These are phyloP conservation scores for Aspergillus sp. DNA, from an alignment of 2,329 filamentous ascomycete species.

Conservation along the genomic window DNA sequence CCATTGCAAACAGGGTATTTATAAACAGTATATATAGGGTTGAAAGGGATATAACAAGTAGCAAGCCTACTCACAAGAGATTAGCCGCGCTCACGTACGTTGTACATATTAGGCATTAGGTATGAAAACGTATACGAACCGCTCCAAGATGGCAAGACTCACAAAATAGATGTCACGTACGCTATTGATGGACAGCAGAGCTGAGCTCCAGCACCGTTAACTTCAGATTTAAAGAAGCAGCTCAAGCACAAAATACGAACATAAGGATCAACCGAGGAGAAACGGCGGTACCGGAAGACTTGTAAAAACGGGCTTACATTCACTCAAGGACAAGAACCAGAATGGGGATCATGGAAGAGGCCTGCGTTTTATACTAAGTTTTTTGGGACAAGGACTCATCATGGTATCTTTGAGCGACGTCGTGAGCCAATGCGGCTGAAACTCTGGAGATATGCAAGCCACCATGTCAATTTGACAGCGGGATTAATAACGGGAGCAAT, in stretches of 20 bases:
- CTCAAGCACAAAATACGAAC: background rate
- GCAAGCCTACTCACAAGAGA: background rate
- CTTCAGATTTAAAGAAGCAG: background rate
- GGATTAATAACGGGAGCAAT: background rate
- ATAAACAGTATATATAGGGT: background rate
- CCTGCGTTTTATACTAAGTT: constrained; percentile 5
- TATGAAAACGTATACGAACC: background rate
- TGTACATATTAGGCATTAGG: background rate
- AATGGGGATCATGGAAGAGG: background rate
- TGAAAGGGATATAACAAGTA: background rate
- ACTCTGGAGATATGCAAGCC: constrained; percentile 4
- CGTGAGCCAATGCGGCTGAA: constrained; percentile 4
- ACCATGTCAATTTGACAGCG: constrained; percentile 2
- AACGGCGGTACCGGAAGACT: background rate
- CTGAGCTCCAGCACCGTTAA: background rate
- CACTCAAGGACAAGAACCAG: background rate
- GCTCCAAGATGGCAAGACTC: background rate
- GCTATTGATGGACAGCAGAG: background rate
- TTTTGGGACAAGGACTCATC: background rate
- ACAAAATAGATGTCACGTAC: background rate
- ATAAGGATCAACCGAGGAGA: background rate
- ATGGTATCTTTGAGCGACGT: background rate
- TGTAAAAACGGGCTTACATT: background rate
- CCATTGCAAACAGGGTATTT: constrained; percentile 17
- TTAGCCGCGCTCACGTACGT: background rate